A percentile compares a stretch with the other conserved stretches of the same genome.
These are phyloP conservation scores for Aspergillus fumigatus DNA, from an alignment of 2,329 filamentous ascomycete genomes.

Conservation along the genomic window DNA sequence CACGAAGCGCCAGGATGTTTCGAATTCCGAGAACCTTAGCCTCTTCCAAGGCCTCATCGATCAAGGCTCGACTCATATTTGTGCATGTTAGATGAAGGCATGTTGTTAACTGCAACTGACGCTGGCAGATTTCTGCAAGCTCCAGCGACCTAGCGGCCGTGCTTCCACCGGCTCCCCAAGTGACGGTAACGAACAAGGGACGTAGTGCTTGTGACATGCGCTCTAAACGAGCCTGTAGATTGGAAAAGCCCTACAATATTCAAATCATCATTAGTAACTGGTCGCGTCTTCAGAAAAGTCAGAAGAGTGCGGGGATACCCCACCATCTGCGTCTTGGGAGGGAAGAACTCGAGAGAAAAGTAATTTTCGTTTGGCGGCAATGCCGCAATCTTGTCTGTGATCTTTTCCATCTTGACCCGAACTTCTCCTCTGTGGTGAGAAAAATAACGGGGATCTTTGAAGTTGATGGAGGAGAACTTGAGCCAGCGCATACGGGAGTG, in stretches of 20 bases:
- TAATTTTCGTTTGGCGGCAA: slow-evolving; percentile 76
- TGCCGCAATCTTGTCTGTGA: slow-evolving; percentile 91
- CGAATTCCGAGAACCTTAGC: slow-evolving; percentile 86
- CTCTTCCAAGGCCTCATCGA: slow-evolving; percentile 86
- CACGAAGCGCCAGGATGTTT: slow-evolving; percentile 87
- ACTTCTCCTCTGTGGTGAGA: slow-evolving; percentile 4
- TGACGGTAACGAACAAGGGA: slow-evolving; percentile 93
- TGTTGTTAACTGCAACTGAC: slow-evolving; percentile 86
- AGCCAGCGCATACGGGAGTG: slow-evolving; percentile 5
- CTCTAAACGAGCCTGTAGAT: slow-evolving; percentile 85
- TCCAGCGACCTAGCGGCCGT: slow-evolving; percentile 89
- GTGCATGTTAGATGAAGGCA: slow-evolving; percentile 96
- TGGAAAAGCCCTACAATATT: slow-evolving; percentile 67
- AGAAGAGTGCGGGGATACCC: slow-evolving; percentile 27
- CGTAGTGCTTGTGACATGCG: slow-evolving; percentile 90
- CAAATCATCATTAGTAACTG: slow-evolving; percentile 19
- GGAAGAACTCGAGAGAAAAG: slow-evolving; percentile 99
- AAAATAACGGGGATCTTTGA: slow-evolving; percentile 13
- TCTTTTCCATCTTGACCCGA: slow-evolving; percentile 65
- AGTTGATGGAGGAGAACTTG: slow-evolving; percentile 15
- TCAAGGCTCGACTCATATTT: slow-evolving; percentile 83
- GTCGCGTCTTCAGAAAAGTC: slow-evolving; percentile 2
- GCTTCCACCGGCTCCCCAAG: slow-evolving; percentile 93
- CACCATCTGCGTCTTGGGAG: slow-evolving; percentile 89
- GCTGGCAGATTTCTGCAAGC: slow-evolving; percentile 90